These are phyloP conservation scores for Nematodospora valgi DNA, from an alignment of 805 yeast genomes.

Conservation along the genomic window DNA sequence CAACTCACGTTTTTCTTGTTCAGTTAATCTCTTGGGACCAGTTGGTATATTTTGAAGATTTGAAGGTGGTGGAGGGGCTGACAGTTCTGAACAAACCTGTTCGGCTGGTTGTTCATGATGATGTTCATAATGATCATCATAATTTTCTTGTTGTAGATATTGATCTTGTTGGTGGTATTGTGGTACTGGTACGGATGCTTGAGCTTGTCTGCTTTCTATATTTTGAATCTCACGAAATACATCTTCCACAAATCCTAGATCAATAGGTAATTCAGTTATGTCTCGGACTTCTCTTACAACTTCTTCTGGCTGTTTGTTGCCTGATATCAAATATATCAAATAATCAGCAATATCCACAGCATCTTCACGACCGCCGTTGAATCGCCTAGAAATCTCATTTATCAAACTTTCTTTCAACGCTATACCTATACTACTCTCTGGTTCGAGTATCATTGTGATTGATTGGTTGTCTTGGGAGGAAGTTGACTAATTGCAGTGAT, in stretches of 20 bases:
- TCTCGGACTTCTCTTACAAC: conserved; percentile 59
- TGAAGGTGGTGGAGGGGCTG: not conserved
- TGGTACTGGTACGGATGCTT: conserved; percentile 9
- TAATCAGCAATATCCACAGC: conserved; percentile 67
- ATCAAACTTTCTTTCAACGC: conserved; percentile 32
- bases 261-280: conserved; percentile 60
- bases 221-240: conserved; percentile 56
- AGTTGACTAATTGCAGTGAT: no score
- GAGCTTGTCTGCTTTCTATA: conserved; percentile 17
- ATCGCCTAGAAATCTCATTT: conserved; percentile 33
- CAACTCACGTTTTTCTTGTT: conserved; percentile 6
- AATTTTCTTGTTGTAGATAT: conserved; percentile 8
- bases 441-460: conserved; percentile 27
- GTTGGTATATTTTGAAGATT: conserved; percentile 4
- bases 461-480: not conserved
- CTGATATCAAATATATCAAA: conserved; percentile 66
- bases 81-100: no score
- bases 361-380: conserved; percentile 31
- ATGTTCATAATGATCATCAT: conserved; percentile 10
- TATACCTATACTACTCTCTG: conserved; percentile 38
- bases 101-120: conserved; percentile 6
- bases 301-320: conserved; percentile 59
- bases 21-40: conserved; percentile 8
- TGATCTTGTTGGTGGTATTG: conserved; percentile 7
- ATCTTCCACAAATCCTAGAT: conserved; percentile 51